A percentile compares a stretch with the other conserved stretches of the same genome.
Evolutionary conservation across 768 basidiomycete species (phyloP).

Genomic region (Coprinellus micaceus): DNA sequence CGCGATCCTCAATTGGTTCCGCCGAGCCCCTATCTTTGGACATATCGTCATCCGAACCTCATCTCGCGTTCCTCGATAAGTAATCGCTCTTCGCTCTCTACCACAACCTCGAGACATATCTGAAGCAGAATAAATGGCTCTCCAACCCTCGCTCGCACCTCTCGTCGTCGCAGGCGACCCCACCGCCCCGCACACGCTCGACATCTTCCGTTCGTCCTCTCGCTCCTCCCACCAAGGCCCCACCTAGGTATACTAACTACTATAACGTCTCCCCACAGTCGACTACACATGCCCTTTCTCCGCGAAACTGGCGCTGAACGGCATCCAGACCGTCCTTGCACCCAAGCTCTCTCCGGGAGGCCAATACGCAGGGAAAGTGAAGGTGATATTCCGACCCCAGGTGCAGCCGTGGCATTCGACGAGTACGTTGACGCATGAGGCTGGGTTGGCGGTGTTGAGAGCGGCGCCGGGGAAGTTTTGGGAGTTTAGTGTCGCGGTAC

Average conservation of each 20-base stretch:
- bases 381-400: slow-evolving; percentile 65
- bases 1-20: background rate
- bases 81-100: too few species aligned
- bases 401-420: slow-evolving; percentile 78
- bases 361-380: slow-evolving; percentile 68
- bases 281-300: slow-evolving; percentile 88
- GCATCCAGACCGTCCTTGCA: slow-evolving; percentile 57
- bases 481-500: slow-evolving; percentile 66
- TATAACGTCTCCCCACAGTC: slow-evolving; percentile 40
- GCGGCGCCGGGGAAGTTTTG: slow-evolving; percentile 77
- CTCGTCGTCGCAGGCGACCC: slow-evolving; percentile 57
- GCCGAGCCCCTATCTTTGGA: too few species aligned
- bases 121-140: too few species aligned
- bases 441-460: slow-evolving; percentile 73
- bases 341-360: slow-evolving; percentile 58
- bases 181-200: slow-evolving; percentile 72
- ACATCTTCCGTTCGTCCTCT: slow-evolving; percentile 80
- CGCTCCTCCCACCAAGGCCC: slow-evolving; percentile 32
- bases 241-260: background rate
- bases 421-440: slow-evolving; percentile 79
- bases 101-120: too few species aligned
- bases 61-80: too few species aligned
- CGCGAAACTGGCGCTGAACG: slow-evolving; percentile 56
- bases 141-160: slow-evolving; percentile 69
- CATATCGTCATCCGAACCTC: too few species aligned